Conservation (phyloP, 495 filamentous ascomycete species). For the Aspergillus haitiensis region DNA sequence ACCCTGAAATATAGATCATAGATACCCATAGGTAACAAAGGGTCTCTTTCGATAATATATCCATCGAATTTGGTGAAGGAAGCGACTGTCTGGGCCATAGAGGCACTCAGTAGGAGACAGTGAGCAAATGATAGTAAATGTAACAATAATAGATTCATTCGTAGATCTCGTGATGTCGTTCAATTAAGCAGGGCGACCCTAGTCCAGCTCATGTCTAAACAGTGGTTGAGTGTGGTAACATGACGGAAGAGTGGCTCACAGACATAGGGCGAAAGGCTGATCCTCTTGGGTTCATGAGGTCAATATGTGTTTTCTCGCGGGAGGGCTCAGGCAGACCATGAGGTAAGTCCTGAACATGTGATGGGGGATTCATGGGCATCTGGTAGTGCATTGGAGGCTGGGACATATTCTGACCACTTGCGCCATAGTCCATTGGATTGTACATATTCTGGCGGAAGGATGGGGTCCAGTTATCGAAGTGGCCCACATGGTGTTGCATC, state of each 20-base stretch:
- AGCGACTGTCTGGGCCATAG: not conserved
- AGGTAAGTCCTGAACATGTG: conserved; percentile 36
- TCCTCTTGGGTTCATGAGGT: conserved; percentile 23
- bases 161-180: conserved; percentile 24
- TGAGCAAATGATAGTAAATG: not conserved
- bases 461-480: conserved; percentile 40
- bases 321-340: conserved; percentile 25
- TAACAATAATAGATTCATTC: conserved; percentile 11
- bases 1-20: conserved; percentile 19
- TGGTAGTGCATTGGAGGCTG: conserved; percentile 35
- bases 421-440: conserved; percentile 37
- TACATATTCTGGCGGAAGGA: conserved; percentile 46
- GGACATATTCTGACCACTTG: conserved; percentile 28
- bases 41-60: not conserved
- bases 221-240: not conserved
- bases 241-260: conserved; percentile 28
- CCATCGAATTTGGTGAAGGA: not conserved
- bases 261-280: conserved; percentile 38
- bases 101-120: not conserved
- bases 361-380: conserved; percentile 33
- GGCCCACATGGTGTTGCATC: conserved; percentile 25
- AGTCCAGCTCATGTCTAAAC: not conserved
- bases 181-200: not conserved
- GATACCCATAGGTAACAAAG: conserved; percentile 8
- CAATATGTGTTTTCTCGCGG: conserved; percentile 25